Base-by-base conservation (phyloP, 352 stramenopile species). In the Pythium rhizo-oryzae region DNA sequence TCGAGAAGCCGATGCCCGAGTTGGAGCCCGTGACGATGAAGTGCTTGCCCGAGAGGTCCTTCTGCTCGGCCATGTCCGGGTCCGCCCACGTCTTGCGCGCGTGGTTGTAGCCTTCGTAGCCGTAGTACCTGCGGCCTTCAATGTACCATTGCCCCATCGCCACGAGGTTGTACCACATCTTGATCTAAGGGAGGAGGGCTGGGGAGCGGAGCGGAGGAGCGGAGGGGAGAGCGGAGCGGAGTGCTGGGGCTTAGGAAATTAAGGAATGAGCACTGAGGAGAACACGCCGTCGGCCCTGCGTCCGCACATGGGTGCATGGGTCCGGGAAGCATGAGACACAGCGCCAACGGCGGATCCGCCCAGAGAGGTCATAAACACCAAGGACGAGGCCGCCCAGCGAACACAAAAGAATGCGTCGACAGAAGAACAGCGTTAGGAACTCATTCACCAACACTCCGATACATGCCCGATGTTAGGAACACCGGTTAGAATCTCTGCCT, bases 21-120 rank as follows among this genome's bases (percentile, higher is more conserved):
- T 87, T 87, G 41, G 79, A 79, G 18, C 79, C 79, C 6, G 79
- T 87, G 53, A 87, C 77, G 8, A 84, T 68, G 62, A 73, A 82
- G 72, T 84, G 76, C 59, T 79, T 80, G 25, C 67, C 53, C 25
- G 69, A 71, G 49, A 86, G 71, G 46, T 86, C 76, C 11, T 63
- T 62, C 35, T 79, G 67, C 51, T 67, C 44, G 46, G 51, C 52
- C 74, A 84, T 77, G 59, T 80, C 69, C 7, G 77, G 72, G 57
- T 82, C 75, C 16, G 51, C 56, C 75, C 74, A 82, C 39, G 47
- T 60, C 67, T 74, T 69, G 21, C 63, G 67, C 43, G 77, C 75
- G 11, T 66, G 69, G 39, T 35, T 46, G 61, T 77, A 84, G 24
- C 77, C 74, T 43, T 63, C 59, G 55, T 75, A 61, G 46, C 77